phyloP scores from a whole-genome alignment of 169 alveolate species.

The Eimeria necatrix region DNA sequence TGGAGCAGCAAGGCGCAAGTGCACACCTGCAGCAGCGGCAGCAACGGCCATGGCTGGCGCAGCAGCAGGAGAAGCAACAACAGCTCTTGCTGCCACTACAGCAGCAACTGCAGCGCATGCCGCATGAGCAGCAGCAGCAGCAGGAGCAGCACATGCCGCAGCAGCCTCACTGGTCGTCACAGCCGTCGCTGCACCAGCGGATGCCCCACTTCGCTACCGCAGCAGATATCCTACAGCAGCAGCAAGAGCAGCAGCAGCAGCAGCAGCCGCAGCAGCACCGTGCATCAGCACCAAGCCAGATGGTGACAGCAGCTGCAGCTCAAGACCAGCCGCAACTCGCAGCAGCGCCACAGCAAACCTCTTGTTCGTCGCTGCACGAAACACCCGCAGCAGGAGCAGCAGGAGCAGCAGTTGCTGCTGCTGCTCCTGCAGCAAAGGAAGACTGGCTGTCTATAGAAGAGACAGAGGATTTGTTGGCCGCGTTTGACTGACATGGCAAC shows the following conservation, averaged over 20 bases:
- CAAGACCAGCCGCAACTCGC: not conserved
- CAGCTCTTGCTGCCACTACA: not conserved
- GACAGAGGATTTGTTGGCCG: conserved; percentile 18
- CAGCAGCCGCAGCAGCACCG: conserved; percentile 35
- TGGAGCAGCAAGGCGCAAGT: too few relatives aligned
- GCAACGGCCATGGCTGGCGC: not conserved
- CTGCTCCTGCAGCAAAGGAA: not conserved
- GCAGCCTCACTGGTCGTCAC: not conserved
- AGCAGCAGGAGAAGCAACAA: conserved; percentile 49
- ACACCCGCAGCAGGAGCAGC: conserved; percentile 25
- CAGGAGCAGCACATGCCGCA: not conserved
- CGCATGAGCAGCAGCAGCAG: conserved; percentile 34
- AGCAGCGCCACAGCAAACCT: not conserved
- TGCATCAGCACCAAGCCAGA: conserved; percentile 20
- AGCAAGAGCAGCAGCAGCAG: conserved; percentile 40
- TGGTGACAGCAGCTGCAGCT: not conserved
- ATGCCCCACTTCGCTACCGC: not conserved
- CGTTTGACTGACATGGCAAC: not conserved
- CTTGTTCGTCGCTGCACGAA: not conserved
- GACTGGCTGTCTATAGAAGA: conserved; percentile 8
- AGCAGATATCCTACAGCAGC: not conserved
- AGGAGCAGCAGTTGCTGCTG: conserved; percentile 35
- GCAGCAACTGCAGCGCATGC: not conserved
- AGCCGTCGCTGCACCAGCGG: not conserved
- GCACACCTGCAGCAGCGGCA: conserved; percentile 20